Evolutionary conservation across 345 rosid genomes (phyloP).

Genomic region (Eutrema yunnanense): DNA sequence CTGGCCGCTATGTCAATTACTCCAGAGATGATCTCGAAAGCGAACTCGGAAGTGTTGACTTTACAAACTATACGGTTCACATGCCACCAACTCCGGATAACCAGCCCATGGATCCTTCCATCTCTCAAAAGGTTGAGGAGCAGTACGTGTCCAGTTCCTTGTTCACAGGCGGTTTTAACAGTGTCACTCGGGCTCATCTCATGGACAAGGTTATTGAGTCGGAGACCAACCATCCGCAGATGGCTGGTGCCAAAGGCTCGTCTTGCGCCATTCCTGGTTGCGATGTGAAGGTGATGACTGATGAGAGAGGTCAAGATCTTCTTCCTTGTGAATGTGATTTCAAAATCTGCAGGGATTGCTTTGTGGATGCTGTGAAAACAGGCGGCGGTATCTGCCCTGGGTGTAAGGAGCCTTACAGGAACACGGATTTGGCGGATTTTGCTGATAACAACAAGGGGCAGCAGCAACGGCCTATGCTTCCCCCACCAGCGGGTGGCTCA

Average conservation of each 20-base stretch:
- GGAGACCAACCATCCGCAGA: slow-evolving; percentile 87
- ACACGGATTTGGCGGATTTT: slow-evolving; percentile 66
- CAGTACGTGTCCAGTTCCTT: slow-evolving; percentile 92
- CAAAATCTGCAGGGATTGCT: slow-evolving; percentile 91
- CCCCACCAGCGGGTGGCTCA: slow-evolving; percentile 68
- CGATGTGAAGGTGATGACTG: slow-evolving; percentile 94
- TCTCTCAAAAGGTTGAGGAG: slow-evolving; percentile 94
- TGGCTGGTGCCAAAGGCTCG: slow-evolving; percentile 96
- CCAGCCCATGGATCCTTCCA: slow-evolving; percentile 93
- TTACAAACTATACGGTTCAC: slow-evolving; percentile 77
- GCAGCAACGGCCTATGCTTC: slow-evolving; percentile 58
- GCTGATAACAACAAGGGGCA: slow-evolving; percentile 41
- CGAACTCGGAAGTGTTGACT: slow-evolving; percentile 79
- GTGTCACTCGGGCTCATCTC: slow-evolving; percentile 90
- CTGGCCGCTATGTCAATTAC: slow-evolving; percentile 85
- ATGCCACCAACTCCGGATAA: slow-evolving; percentile 94
- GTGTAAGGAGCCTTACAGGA: slow-evolving; percentile 84
- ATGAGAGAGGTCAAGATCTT: slow-evolving; percentile 77
- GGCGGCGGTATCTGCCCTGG: slow-evolving; percentile 89
- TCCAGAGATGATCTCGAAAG: slow-evolving; percentile 97
- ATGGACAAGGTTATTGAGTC: slow-evolving; percentile 97
- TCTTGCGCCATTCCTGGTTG: slow-evolving; percentile 84
- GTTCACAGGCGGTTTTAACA: slow-evolving; percentile 88
- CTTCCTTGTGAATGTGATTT: slow-evolving; percentile 96
- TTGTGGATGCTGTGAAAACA: slow-evolving; percentile 77